Base-by-base conservation (phyloP, 805 yeast genomes). In the Cyberlindnera maritima region DNA sequence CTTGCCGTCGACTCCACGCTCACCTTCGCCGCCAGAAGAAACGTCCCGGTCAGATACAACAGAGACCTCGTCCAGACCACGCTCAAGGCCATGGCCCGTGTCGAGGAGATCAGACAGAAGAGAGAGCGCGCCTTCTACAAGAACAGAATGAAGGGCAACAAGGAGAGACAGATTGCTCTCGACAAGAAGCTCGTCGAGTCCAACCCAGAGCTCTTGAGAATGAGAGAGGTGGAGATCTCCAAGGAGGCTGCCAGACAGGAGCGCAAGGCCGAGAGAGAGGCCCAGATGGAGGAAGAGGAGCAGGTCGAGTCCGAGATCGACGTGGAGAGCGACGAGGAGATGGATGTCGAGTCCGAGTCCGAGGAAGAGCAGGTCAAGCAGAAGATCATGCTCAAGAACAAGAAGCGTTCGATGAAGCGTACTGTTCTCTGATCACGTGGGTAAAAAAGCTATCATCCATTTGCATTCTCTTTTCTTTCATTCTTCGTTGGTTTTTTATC, bases 71-170 rank as follows among this genome's bases (percentile, higher is more conserved):
- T 94, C 34, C 85, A 94, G 48, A 88, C 95, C 41, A 94, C 99
- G 15, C 78, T 94, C 70, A 85, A 80, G 73, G 97, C 96, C 39
- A 94, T 94, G 99, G 77, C 86, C 46, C 83, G 97, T 74, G 85
- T 94, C 53, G 97, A 94, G 69, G 95, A 89, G 73, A 94, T 94
- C 68, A 84, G 99, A 76, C 85, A 80, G 67, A 90, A 84, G 77
- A 85, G 99, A 76, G 99, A 94, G 71, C 80, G 96, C 66, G 97
- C 98, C 14, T 94, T 94, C 90, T 94, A 88, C 77, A 92, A 91
- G 89, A 90, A 91, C 75, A 87, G 99, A 82, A 94, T 94, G 99
- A 88, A 87, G 71, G 97, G 97, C 55, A 94, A 94, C 74, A 87
- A 83, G 71, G 97, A 87, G 58, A 81, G 82, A 68, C 86, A 87